phyloP scores from a whole-genome alignment of 208 protist genomes.

The Trypanosoma grayi region DNA sequence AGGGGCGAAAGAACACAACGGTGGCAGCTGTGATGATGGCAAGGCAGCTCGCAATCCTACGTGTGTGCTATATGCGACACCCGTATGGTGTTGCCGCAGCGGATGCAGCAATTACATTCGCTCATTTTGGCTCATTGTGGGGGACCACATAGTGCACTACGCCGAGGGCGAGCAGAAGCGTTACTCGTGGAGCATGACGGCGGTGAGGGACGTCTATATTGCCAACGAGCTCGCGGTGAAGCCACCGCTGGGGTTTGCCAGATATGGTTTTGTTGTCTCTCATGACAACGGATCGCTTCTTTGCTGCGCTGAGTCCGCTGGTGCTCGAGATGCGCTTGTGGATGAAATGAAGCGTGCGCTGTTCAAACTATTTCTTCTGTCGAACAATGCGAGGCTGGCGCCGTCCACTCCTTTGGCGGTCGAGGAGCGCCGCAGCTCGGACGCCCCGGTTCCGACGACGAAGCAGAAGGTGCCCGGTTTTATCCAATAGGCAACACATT shows the following conservation, averaged over 20 bases:
- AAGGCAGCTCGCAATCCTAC: not conserved
- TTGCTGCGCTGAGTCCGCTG: constrained; percentile 14
- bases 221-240: constrained; percentile 7
- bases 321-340: constrained; percentile 3
- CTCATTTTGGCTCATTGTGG: constrained; percentile 13
- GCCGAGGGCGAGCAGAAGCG: not conserved
- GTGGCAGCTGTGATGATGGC: not conserved
- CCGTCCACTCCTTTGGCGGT: not conserved
- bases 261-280: constrained; percentile 17
- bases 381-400: not conserved
- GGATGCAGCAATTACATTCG: constrained; percentile 5
- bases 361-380: constrained; percentile 14
- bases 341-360: constrained; percentile 11
- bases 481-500: not conserved
- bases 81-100: constrained; percentile 22
- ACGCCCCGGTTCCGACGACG: not conserved
- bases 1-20: not conserved
- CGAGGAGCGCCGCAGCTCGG: not conserved
- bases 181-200: constrained; percentile 12
- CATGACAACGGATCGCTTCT: constrained; percentile 14
- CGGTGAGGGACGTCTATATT: constrained; percentile 11
- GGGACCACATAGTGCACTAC: constrained; percentile 13
- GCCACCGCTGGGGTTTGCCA: not conserved
- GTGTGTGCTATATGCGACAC: not conserved
- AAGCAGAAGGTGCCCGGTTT: not conserved